These are phyloP conservation scores for Torrubiella hemipterigena DNA, from an alignment of 2,329 filamentous ascomycete species.

Conservation along the genomic window DNA sequence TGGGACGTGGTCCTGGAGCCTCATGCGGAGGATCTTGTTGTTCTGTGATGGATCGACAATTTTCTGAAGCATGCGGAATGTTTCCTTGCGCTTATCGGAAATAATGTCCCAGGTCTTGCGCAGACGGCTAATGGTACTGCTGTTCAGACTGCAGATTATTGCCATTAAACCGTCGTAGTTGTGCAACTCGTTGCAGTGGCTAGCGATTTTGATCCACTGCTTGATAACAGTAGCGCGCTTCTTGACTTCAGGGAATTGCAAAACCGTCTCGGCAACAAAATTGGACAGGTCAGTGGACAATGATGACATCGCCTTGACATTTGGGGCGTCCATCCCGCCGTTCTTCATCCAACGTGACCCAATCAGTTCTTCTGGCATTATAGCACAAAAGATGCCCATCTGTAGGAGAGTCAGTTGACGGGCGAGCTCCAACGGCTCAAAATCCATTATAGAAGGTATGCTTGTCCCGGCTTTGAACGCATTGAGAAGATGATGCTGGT, in stretches of 20 bases:
- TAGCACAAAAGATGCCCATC: slow-evolving; percentile 81
- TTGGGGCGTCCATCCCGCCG: slow-evolving; percentile 63
- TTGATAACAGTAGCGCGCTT: slow-evolving; percentile 85
- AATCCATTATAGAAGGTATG: slow-evolving; percentile 69
- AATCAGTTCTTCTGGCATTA: slow-evolving; percentile 83
- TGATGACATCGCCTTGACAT: slow-evolving; percentile 88
- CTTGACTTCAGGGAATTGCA: slow-evolving; percentile 81
- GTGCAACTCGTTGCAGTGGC: slow-evolving; percentile 75
- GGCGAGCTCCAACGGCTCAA: slow-evolving; percentile 82
- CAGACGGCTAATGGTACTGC: slow-evolving; percentile 77
- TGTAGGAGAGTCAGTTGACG: slow-evolving; percentile 88
- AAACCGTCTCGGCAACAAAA: slow-evolving; percentile 83
- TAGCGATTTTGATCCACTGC: slow-evolving; percentile 93
- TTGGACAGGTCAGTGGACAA: slow-evolving; percentile 89
- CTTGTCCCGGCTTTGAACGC: slow-evolving; percentile 63
- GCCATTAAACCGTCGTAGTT: slow-evolving; percentile 98
- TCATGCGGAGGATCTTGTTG: slow-evolving; percentile 73
- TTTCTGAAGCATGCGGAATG: slow-evolving; percentile 66
- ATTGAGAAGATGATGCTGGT: slow-evolving; percentile 60
- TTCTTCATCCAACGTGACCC: slow-evolving; percentile 93
- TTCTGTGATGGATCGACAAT: slow-evolving; percentile 86
- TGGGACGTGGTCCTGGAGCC: slow-evolving; percentile 74
- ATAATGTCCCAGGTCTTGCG: slow-evolving; percentile 88
- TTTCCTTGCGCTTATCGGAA: slow-evolving; percentile 69
- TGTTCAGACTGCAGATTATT: slow-evolving; percentile 88